These are phyloP conservation scores for Tuber calosporum DNA, from an alignment of 495 filamentous ascomycete species.

Conservation along the genomic window DNA sequence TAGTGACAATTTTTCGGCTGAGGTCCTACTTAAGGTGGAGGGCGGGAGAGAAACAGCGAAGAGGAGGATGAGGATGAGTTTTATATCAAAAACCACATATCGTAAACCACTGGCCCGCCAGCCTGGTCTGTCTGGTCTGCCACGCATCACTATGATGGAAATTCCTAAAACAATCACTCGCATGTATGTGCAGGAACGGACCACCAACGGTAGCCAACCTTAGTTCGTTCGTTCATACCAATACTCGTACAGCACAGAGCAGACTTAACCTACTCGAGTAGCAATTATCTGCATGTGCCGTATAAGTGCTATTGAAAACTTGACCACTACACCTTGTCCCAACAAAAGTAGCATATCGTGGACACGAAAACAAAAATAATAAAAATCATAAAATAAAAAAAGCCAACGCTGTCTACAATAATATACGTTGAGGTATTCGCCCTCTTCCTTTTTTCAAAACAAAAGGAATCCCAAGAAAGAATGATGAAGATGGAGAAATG, in stretches of 20 bases:
- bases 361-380: background rate
- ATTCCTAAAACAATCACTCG: background rate
- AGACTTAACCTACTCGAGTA: background rate
- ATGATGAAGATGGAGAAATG: background rate
- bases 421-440: constrained; percentile 32
- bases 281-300: background rate
- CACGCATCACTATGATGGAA: background rate
- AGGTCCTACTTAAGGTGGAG: background rate
- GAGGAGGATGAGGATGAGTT: background rate
- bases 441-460: background rate
- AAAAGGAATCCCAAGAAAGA: background rate
- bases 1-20: background rate
- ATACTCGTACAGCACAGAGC: background rate
- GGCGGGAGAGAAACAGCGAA: background rate
- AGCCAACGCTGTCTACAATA: constrained; percentile 9
- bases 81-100: background rate
- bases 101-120: background rate
- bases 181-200: background rate
- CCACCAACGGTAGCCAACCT: background rate
- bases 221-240: background rate
- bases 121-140: background rate
- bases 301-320: background rate
- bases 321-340: background rate
- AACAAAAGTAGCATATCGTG: background rate
- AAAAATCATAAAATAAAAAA: constrained; percentile 7